Base-by-base conservation (phyloP, 2,329 filamentous ascomycete genomes). In the Colletotrichum aenigma region DNA sequence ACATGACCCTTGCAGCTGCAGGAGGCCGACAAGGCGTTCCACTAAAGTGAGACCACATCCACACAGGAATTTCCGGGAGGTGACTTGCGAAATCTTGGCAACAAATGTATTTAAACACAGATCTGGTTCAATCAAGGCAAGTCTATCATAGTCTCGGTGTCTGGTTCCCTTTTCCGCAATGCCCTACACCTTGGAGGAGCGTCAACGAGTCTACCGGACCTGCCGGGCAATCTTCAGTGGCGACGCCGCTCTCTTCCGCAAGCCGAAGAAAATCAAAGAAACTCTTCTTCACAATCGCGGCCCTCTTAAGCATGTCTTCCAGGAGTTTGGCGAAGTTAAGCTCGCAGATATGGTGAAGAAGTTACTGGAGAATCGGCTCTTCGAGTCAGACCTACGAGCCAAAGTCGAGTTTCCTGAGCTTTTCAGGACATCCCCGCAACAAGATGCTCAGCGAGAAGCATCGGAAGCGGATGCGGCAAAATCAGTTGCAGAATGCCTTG, bases 331-430 rank as follows among this genome's bases (percentile, higher is more conserved):
- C 28, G 52, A 70, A 56, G 62, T 75, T 10, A 78, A 78, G 21
- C 71, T 79, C 13, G 65, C 78, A 12, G 76, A 78, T 10, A 80
- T 81, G 15, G 61, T 79, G 24, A 79, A 77, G 43, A 62, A 60
- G 21, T 71, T 84, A n/a, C 62, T 83, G 16, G 78, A 81, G 56
- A 62, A 56, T 10, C 61, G 77, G 4, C 70, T 84, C 13, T 85
- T 85, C 72, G 77, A 82, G 70, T 84, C 81, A 2, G 81, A 84
- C 32, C 60, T 79, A 9, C 79, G 80, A 30, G 83, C 83, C 52
- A 83, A 82, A 71, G 77, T 80, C 61, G 79, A 80, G 66, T 85
- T 85, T 74, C 83, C 83, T 7, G 81, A 82, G 26, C 79, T 84
- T 12, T 85, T 83, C 48, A 76, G 74, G 21, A 77, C 79, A 8